Evolutionary conservation across 2,329 filamentous ascomycete species (phyloP), one percentile per base, ranked within the genome.

Genomic region (Lachnellula subtilissima): DNA sequence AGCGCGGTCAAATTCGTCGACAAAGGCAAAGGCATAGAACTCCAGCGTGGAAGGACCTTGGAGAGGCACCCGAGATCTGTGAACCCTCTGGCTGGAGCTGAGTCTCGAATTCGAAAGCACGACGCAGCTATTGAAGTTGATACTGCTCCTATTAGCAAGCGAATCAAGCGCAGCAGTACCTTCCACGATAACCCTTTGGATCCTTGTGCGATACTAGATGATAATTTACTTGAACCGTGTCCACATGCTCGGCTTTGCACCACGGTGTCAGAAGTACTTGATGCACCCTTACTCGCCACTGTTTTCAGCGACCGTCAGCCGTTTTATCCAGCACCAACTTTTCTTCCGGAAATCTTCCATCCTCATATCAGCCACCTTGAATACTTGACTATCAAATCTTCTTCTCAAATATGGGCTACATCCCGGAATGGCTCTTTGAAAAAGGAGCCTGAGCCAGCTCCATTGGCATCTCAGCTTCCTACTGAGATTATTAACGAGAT

Each of bases 401-500:
- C 60, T 9, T 53, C 52, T 19, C 48, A 37, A 7, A 40, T 28
- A 8, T 52, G 50, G 52, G 39, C 54, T 11, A 8, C 19, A 12
- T 19, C 37, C 12, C 25, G 22, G 12, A 14, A 15, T 6, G 23
- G 3, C 12, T 9, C 39, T 11, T 35, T n/a, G 22, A n/a, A 11
- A 4, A 17, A 36, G 23, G 15, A 15, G 23, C 22, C 39, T 25
- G 12, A 11, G 40, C 35, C 45, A 47, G 36, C 12, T 28, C 54
- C 43, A 12, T 37, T 61, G 11, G 62, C 60, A 36, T 50, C 58
- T 15, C 36, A 52, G n/a, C 48, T 70, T 23, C 66, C 60, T 17
- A 72, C 68, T 12, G 74, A 77, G 57, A 72, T 74, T 6, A 48
- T 75, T 1, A 69, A 73, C 17, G 63, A 72, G 5, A 68, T 76